Percentiles rank a stretch among this genome's conserved stretches.
Evolutionary conservation across 2,329 filamentous ascomycete genomes (phyloP).

Genomic region (Aspergillus unguis): DNA sequence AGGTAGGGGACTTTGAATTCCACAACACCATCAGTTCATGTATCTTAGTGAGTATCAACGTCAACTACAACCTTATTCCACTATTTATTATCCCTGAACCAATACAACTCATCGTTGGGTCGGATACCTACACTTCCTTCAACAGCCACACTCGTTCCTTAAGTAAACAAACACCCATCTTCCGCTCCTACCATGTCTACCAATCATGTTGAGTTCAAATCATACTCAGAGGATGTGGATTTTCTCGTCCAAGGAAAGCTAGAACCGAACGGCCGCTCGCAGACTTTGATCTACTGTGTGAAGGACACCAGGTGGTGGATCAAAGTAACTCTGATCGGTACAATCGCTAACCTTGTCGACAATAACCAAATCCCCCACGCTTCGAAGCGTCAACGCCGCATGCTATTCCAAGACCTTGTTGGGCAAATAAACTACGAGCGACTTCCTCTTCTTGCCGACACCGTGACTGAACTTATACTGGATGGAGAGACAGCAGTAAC

Average conservation of each 20-base stretch:
- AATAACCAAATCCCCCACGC: slow-evolving; percentile 6
- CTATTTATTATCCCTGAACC: too few relatives aligned
- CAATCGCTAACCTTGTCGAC: slow-evolving; percentile 5
- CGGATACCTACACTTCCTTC: neutral
- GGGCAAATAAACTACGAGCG: slow-evolving; percentile 15
- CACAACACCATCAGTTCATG: too few relatives aligned
- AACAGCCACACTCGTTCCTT: neutral
- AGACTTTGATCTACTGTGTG: slow-evolving; percentile 16
- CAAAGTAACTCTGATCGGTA: slow-evolving; percentile 16
- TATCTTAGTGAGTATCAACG: too few relatives aligned
- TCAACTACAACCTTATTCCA: too few relatives aligned
- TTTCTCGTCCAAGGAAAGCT: slow-evolving; percentile 4
- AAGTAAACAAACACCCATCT: neutral
- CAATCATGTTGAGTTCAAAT: slow-evolving; percentile 7
- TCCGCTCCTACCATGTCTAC: neutral
- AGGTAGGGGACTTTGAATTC: too few relatives aligned
- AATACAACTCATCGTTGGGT: too few relatives aligned
- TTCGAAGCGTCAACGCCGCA: slow-evolving; percentile 17
- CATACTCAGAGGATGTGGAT: slow-evolving; percentile 11
- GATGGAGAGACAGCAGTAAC: slow-evolving; percentile 6
- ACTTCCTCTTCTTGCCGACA: slow-evolving; percentile 18
- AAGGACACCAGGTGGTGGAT: slow-evolving; percentile 20
- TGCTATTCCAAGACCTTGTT: slow-evolving; percentile 16
- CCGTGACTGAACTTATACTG: slow-evolving; percentile 20
- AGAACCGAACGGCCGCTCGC: slow-evolving; percentile 11